Evolutionary conservation across 495 filamentous ascomycete genomes (phyloP).

Genomic region (Penicillium pancosmium): DNA sequence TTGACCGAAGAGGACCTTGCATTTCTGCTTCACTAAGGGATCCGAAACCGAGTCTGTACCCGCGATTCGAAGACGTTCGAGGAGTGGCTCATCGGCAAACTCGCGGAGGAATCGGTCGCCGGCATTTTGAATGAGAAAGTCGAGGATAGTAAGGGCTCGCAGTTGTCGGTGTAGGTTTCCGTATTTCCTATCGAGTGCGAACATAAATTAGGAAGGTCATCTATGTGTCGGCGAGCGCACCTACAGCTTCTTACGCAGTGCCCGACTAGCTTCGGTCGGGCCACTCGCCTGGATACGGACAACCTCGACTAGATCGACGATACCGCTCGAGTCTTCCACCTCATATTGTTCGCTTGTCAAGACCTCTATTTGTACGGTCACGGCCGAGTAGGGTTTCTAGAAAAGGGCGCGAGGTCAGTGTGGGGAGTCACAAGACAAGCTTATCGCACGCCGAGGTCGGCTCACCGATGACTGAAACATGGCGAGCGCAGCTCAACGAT

Average conservation of each 20-base stretch:
- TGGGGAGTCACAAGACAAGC: slow-evolving; percentile 12
- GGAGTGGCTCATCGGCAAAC: slow-evolving; percentile 89
- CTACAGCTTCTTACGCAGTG: slow-evolving; percentile 93
- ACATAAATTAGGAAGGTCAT: slow-evolving; percentile 16
- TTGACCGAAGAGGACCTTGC: slow-evolving; percentile 79
- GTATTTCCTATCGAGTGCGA: slow-evolving; percentile 68
- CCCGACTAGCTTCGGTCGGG: slow-evolving; percentile 86
- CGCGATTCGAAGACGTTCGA: slow-evolving; percentile 88
- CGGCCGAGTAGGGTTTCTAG: slow-evolving; percentile 88
- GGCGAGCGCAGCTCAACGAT: slow-evolving; percentile 9
- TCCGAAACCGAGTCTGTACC: slow-evolving; percentile 86
- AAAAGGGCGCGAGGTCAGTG: not conserved
- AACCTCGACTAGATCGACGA: slow-evolving; percentile 92
- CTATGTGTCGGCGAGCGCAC: slow-evolving; percentile 29
- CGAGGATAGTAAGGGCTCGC: slow-evolving; percentile 85
- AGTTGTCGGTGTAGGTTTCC: slow-evolving; percentile 90
- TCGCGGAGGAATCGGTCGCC: slow-evolving; percentile 82
- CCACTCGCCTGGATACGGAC: slow-evolving; percentile 87
- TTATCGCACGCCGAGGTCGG: slow-evolving; percentile 14
- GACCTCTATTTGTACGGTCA: slow-evolving; percentile 91
- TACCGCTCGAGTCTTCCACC: slow-evolving; percentile 86
- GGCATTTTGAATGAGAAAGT: slow-evolving; percentile 93
- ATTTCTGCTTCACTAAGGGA: slow-evolving; percentile 80
- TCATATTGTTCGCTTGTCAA: slow-evolving; percentile 89
- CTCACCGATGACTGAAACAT: slow-evolving; percentile 49